Base-by-base conservation (phyloP, 805 yeast genomes). In the Ogataea corticis region DNA sequence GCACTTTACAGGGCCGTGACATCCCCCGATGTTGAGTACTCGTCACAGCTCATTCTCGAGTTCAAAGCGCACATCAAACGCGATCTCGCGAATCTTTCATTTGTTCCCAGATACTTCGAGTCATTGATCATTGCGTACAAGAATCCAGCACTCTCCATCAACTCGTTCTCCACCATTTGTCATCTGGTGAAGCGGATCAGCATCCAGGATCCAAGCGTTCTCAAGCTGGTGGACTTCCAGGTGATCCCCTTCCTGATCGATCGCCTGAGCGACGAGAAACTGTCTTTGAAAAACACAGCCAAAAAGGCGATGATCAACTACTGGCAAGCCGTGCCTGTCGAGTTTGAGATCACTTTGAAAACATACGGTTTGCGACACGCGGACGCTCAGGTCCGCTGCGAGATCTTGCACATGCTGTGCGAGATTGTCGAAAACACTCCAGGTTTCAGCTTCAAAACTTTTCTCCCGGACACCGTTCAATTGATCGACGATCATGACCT, bases 151-250 rank as follows among this genome's bases (percentile, higher is more conserved):
- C 43, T 63, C 28, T 59, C 70, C 10, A 68, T 79, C 15, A 70
- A 70, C 48, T 70, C 79, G 2, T 79, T 80, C 54, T 72, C 79
- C 23, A 71, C 79, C 0, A 57, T 79, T 3, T 78, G 82, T 39
- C 84, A 81, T 54, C 60, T 80, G 42, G 73, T 81, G 25, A 80
- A 79, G 46, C 63, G 86, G 16, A 76, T 81, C 5, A 73, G 80
- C 38, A 75, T 79, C 62, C 86, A 81, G 61, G 83, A 80, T 51
- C 62, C 70, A 1, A 56, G 61, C 9, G 67, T 74, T 0, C 63
- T 81, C 34, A 66, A 65, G 47, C 58, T 63, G 2, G 74, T 75
- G 31, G 68, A 76, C 32, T 68, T 66, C 43, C 60, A 69, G 18
- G 73, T 78, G 2, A 58, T 82, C 4, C 86, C 86, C 2, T 69